These are phyloP conservation scores for Nicotiana undulata DNA, from an alignment of 257 asterid genomes.

Conservation along the genomic window DNA sequence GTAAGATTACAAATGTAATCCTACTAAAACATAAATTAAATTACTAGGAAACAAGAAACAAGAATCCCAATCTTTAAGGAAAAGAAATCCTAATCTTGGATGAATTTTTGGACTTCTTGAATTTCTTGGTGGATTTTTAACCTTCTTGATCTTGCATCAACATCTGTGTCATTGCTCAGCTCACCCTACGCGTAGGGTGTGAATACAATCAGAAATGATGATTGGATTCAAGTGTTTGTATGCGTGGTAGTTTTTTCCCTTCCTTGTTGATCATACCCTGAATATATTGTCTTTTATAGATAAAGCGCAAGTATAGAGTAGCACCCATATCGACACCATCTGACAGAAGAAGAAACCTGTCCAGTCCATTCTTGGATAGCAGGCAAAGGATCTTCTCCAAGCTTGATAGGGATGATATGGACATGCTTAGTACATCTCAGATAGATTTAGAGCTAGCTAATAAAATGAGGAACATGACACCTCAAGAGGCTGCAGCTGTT, in stretches of 20 bases:
- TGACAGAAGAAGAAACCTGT: constrained; percentile 23
- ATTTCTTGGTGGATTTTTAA: too few relatives aligned
- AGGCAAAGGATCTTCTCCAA: constrained; percentile 23
- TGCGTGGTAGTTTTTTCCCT: background rate
- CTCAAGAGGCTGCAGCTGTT: constrained; percentile 49
- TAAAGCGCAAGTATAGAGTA: constrained; percentile 32
- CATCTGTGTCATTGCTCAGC: background rate
- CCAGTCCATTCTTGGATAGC: constrained; percentile 19
- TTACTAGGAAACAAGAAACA: too few relatives aligned
- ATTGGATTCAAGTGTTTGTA: background rate
- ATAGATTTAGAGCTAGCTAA: constrained; percentile 30
- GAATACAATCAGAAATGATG: background rate
- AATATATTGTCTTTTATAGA: constrained; percentile 21
- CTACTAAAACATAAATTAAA: too few relatives aligned
- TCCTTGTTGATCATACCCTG: background rate
- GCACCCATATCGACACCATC: constrained; percentile 18
- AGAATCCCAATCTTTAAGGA: too few relatives aligned
- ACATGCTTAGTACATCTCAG: constrained; percentile 16
- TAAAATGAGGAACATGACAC: constrained; percentile 42
- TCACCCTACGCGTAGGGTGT: background rate
- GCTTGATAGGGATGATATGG: constrained; percentile 17
- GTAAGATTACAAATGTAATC: too few relatives aligned
- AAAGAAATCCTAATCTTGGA: too few relatives aligned
- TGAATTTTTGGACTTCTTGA: too few relatives aligned
- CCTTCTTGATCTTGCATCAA: too few relatives aligned